phyloP scores from a whole-genome alignment of 768 basidiomycete species.

The Trametes maxima region DNA sequence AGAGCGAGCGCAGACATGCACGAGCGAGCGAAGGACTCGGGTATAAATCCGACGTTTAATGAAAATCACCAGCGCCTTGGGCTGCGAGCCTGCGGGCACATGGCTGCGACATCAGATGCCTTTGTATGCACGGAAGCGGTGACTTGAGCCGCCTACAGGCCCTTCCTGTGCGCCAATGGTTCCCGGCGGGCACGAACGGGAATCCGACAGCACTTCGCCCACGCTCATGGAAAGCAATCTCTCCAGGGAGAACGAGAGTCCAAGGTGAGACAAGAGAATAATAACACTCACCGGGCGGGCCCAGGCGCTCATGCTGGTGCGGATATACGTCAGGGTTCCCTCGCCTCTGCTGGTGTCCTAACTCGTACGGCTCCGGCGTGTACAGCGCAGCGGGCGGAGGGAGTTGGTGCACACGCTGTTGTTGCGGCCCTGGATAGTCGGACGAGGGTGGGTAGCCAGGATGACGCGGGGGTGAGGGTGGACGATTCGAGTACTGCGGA shows the following conservation, averaged over 20 bases:
- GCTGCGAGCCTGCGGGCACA: not conserved
- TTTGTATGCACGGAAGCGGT: constrained; percentile 7
- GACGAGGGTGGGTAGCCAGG: constrained; percentile 19
- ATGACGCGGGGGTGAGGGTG: constrained; percentile 24
- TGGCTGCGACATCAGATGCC: constrained; percentile 1
- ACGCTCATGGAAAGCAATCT: not conserved
- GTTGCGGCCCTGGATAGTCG: constrained; percentile 12
- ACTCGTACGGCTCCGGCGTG: constrained; percentile 25
- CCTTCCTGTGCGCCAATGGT: not conserved
- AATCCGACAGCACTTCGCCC: not conserved
- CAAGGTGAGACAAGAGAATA: constrained; percentile 4
- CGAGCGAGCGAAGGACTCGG: no score
- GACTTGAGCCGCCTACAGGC: not conserved
- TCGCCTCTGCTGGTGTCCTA: constrained; percentile 18
- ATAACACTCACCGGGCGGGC: constrained; percentile 20
- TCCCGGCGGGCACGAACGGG: not conserved
- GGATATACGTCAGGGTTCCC: constrained; percentile 21
- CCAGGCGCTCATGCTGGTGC: constrained; percentile 25
- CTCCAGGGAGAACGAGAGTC: not conserved
- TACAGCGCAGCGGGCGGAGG: constrained; percentile 29
- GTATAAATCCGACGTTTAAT: no score
- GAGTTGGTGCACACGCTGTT: constrained; percentile 23
- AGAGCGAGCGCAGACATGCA: no score
- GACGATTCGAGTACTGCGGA: constrained; percentile 16
- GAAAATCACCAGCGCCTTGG: not conserved